These are phyloP conservation scores for Coffea canephora DNA, from an alignment of 257 asterid species.

Conservation along the genomic window DNA sequence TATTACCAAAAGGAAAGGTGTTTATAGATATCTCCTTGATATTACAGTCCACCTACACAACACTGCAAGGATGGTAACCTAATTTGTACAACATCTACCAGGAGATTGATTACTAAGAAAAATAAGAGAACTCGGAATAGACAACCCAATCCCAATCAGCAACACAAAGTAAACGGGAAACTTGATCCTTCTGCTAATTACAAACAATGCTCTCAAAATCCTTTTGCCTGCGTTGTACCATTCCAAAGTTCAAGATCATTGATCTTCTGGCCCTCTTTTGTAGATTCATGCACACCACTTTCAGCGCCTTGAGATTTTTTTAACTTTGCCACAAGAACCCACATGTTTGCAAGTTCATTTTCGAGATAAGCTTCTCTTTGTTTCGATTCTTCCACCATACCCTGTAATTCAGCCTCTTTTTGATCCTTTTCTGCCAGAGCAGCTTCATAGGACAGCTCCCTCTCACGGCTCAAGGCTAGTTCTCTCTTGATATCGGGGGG, in stretches of 20 bases:
- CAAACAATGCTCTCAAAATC: background rate
- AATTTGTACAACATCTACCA: conserved; percentile 5
- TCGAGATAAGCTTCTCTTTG: conserved; percentile 93
- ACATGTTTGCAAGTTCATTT: conserved; percentile 97
- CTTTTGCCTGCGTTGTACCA: conserved; percentile 8
- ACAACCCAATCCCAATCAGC: conserved; percentile 5
- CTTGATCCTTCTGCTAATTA: background rate
- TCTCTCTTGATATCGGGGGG: conserved; percentile 69
- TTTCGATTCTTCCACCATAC: conserved; percentile 87
- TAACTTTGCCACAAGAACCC: conserved; percentile 88
- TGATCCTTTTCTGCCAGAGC: conserved; percentile 70
- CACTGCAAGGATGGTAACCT: background rate
- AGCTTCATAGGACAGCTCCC: conserved; percentile 76
- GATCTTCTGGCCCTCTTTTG: conserved; percentile 29
- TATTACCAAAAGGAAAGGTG: background rate
- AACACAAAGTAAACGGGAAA: background rate
- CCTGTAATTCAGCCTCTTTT: conserved; percentile 69
- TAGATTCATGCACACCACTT: conserved; percentile 41
- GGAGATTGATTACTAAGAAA: background rate
- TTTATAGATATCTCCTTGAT: background rate
- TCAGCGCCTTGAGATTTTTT: conserved; percentile 66
- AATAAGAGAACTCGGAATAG: background rate
- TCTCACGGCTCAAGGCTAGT: conserved; percentile 68
- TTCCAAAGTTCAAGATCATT: conserved; percentile 35
- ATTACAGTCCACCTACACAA: background rate